Evolutionary conservation across 345 rosid species (phyloP), one percentile per base, ranked within the genome.

Genomic region (Camelina neglecta): DNA sequence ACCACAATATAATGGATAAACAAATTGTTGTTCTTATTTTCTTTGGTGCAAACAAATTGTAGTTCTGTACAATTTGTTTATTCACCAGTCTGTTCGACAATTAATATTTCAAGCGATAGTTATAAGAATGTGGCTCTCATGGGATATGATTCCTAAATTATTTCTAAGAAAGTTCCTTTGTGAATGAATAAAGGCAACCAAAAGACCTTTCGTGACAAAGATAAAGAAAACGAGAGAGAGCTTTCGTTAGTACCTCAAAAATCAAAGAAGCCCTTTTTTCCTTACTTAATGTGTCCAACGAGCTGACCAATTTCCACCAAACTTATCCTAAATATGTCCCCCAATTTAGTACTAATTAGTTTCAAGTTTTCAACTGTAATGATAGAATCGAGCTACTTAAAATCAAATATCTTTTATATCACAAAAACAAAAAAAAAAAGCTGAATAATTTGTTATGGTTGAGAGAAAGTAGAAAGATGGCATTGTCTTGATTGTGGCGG

Each of bases 221-320:
- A 3, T 20, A 12, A 29, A 53, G 9, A 29, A 50, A 7, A 21
- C 24, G 11, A 57, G 10, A 9, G 15, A 39, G 15, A 29, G 56
- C 62, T 78, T 73, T 74, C 74, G 56, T 60, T 50, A 60, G 73
- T 49, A 66, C 73, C 63, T 78, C 77, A 72, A 67, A 76, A 78
- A 72, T 78, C 77, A 67, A 78, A 67, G 64, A 72, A 72, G 20
- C 24, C 64, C 39, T 59, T 72, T 71, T 78, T 78, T 72, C 67
- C 15, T 77, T 64, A 35, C 67, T 65, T 78, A 73, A 62, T 81
- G 74, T 55, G 83, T 71, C 47, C 80, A 77, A 65, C 49, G 79
- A 72, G 82, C 80, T 53, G 73, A 81, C 83, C 72, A 60, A 74
- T 55, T 71, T 72, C 15, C 60, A 84, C 79, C 83, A 74, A 65